phyloP scores from a whole-genome alignment of 169 alveolate genomes.

The Cryptosporidium canis region DNA sequence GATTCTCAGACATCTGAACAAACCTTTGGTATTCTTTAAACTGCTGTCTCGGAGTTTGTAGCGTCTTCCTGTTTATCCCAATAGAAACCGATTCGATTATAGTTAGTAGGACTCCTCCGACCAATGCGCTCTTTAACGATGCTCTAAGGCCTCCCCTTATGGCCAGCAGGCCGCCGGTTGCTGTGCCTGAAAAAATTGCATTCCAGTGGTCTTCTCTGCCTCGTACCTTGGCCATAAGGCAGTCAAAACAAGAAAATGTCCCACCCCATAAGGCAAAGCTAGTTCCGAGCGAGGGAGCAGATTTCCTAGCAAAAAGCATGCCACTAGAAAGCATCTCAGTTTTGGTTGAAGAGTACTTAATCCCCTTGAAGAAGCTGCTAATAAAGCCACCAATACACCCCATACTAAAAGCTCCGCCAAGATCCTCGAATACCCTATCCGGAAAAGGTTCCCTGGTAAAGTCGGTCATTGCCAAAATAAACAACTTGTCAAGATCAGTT shows the following conservation, averaged over 20 bases:
- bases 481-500: constrained; percentile 67
- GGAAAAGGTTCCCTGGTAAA: constrained; percentile 94
- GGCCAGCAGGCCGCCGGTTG: constrained; percentile 94
- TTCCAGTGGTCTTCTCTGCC: constrained; percentile 95
- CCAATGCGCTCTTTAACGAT: constrained; percentile 89
- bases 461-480: constrained; percentile 80
- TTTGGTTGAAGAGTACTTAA: constrained; percentile 89
- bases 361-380: constrained; percentile 92
- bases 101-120: constrained; percentile 89
- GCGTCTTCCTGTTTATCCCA: constrained; percentile 81
- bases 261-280: constrained; percentile 98
- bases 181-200: constrained; percentile 92
- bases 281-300: constrained; percentile 95
- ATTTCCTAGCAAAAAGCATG: constrained; percentile 88
- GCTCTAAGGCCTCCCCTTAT: constrained; percentile 87
- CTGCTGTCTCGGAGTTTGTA: constrained; percentile 89
- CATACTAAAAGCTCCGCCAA: constrained; percentile 97
- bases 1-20: background rate
- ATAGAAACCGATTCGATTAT: constrained; percentile 89
- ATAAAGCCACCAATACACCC: constrained; percentile 95
- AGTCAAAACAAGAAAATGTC: constrained; percentile 91
- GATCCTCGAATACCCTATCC: constrained; percentile 93
- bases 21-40: constrained; percentile 77
- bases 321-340: constrained; percentile 90
- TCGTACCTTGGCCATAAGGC: constrained; percentile 89